phyloP scores from a whole-genome alignment of 176 grass and related monocot species.

The Puccinellia tenuiflora region DNA sequence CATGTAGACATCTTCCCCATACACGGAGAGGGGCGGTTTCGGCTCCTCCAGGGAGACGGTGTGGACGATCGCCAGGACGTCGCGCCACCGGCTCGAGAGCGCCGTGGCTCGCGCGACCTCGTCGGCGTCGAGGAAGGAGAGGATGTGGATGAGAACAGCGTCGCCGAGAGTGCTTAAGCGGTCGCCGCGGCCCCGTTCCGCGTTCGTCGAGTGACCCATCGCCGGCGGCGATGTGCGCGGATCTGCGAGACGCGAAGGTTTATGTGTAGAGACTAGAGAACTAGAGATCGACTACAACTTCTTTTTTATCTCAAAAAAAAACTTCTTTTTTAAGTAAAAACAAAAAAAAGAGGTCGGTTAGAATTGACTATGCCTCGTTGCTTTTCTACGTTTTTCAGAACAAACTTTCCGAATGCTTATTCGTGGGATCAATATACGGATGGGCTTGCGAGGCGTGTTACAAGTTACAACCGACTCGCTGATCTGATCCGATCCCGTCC shows the following conservation, averaged over 20 bases:
- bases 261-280: no score
- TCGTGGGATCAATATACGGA: no score
- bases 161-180: not conserved
- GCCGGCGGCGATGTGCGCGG: not conserved
- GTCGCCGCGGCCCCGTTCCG: not conserved
- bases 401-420: no score
- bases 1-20: not conserved
- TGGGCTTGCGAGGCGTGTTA: no score
- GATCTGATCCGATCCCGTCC: not conserved
- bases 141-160: not conserved
- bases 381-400: no score
- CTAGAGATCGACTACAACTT: no score
- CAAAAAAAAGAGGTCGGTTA: no score
- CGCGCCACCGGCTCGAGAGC: not conserved
- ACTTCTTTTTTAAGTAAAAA: no score
- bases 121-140: conserved; percentile 6
- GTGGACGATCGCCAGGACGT: not conserved
- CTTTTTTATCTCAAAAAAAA: no score
- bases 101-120: not conserved
- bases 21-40: not conserved
- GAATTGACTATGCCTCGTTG: no score
- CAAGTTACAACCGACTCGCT: no score
- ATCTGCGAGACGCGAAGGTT: not conserved
- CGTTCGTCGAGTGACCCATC: not conserved
- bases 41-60: not conserved